Evolutionary conservation across 305 asterid species (phyloP).

Genomic region (Rubia tinctorum): DNA sequence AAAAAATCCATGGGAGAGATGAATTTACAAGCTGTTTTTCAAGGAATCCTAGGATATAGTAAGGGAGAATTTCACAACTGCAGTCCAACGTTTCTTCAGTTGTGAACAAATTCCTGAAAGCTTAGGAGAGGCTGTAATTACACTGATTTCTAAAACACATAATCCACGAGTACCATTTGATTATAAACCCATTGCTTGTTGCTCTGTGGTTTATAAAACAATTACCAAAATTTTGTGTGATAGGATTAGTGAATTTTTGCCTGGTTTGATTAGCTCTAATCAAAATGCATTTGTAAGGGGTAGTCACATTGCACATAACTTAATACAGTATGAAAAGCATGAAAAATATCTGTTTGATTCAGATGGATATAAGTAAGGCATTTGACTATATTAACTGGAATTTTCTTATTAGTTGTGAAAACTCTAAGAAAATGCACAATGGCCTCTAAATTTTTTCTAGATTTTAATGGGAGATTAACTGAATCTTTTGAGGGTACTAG

Average conservation of each 20-base stretch:
- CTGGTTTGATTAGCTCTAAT: too few species aligned
- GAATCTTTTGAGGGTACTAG: too few species aligned
- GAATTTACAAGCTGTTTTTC: too few species aligned
- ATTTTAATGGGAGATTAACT: too few species aligned
- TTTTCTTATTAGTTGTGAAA: neutral
- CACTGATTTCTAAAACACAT: too few species aligned
- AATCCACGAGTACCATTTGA: neutral
- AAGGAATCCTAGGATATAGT: too few species aligned
- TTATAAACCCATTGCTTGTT: neutral
- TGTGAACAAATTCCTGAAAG: neutral
- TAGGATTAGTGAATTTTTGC: neutral
- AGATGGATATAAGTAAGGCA: neutral
- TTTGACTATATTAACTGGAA: neutral
- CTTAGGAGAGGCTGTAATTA: neutral
- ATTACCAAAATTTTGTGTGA: neutral
- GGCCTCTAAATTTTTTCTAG: neutral
- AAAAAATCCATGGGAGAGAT: too few species aligned
- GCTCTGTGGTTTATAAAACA: neutral
- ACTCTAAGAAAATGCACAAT: neutral
- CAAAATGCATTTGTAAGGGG: neutral
- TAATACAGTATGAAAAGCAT: too few species aligned
- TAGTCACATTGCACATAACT: neutral
- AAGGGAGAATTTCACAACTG: too few species aligned
- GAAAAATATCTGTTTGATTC: neutral
- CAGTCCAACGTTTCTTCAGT: too few species aligned